Percentiles rank a stretch among this genome's conserved stretches.
Evolutionary conservation across 495 filamentous ascomycete species (phyloP).

Genomic region (Usnea hakonensis): DNA sequence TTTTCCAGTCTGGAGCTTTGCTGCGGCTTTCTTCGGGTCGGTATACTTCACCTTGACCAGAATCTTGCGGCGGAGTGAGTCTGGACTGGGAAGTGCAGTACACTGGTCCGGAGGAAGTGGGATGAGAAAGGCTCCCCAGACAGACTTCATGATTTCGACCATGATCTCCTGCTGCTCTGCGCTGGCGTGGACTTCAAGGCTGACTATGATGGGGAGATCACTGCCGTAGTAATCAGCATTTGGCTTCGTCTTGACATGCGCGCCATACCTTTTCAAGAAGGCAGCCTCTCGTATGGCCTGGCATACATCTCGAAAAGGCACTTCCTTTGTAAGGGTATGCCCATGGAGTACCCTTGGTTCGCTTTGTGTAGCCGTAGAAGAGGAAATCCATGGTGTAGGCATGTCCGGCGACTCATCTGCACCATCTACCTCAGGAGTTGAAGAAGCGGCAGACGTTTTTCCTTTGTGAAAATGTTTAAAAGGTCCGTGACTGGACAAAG

Average conservation of each 20-base stretch:
- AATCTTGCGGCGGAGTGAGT: conserved; percentile 64
- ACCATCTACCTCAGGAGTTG: conserved; percentile 10
- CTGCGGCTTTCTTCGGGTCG: conserved; percentile 35
- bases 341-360: conserved; percentile 84
- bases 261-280: conserved; percentile 48
- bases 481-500: conserved; percentile 12
- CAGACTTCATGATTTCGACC: conserved; percentile 79
- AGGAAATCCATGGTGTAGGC: conserved; percentile 32
- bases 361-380: conserved; percentile 28
- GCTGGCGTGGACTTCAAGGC: conserved; percentile 78
- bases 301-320: conserved; percentile 79
- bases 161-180: conserved; percentile 75
- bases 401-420: conserved; percentile 20
- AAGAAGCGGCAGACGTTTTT: conserved; percentile 25
- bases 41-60: conserved; percentile 84
- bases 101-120: conserved; percentile 45
- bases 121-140: conserved; percentile 64
- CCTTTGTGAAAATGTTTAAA: conserved; percentile 22
- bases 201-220: conserved; percentile 78
- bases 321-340: conserved; percentile 80
- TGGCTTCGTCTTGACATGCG: not conserved
- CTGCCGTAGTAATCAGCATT: conserved; percentile 29
- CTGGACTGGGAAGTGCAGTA: conserved; percentile 53
- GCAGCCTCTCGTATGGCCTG: conserved; percentile 68
- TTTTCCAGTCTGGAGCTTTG: conserved; percentile 15